Base-by-base conservation (phyloP, 257 asterid species). In the Scutellaria minor region DNA sequence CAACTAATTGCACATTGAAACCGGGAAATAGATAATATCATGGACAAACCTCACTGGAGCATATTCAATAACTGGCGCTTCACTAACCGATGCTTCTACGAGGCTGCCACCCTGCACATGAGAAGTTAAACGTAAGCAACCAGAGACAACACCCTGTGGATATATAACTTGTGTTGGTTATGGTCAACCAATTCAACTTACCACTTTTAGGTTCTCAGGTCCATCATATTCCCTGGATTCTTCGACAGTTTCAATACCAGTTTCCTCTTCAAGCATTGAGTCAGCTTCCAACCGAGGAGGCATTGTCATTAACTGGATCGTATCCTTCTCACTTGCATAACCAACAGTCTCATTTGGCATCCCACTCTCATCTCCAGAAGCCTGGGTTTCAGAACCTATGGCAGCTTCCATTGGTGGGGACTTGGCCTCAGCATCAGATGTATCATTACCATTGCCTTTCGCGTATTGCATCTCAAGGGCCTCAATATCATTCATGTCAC, bases 261-360 rank as follows among this genome's bases (percentile, higher is more conserved):
- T 75, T 77, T 81, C 86, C 64, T 77, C 79, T 22, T 75, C 77
- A 59, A 75, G 72, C 68, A 63, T 42, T 47, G 83, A 77, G 69
- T 81, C 84, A 67, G 80, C 79, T 72, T 80, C 83, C 70, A 56
- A 54, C 45, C 35, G 78, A 62, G 88, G 70, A 63, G 69, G 70
- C 51, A 39, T 62, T 35, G 80, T 72, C 57, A 73, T 18, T 66
- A 73, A 58, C 75, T 66, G 72, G 42, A 63, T 50, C 39, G 41
- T n/a, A 48, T 67, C 60, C 4, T 40, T 67, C 63, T 72, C 85
- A 75, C 55, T 77, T 78, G 31, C 69, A 68, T 57, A 70, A 41
- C 63, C 80, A 77, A 59, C 75, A 45, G 56, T 74, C 72, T 56
- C 66, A 11, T 70, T 44, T 4, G 9, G 18, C 27, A 60, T 7